phyloP scores from a whole-genome alignment of 208 protist genomes.

The Wallacemonas sp. region DNA sequence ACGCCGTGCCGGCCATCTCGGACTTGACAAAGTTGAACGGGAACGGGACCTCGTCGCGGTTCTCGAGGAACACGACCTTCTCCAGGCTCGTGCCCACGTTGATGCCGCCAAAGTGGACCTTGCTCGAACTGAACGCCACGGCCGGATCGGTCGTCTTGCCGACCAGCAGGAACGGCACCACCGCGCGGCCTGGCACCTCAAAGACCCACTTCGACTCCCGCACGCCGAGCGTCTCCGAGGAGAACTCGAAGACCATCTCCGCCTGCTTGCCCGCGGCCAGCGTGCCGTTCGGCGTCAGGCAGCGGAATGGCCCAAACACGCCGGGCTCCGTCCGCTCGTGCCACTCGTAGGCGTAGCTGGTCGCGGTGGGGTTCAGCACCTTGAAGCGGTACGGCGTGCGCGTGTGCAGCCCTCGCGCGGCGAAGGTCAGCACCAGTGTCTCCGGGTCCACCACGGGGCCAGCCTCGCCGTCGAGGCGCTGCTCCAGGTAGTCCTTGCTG shows the following conservation, averaged over 20 bases:
- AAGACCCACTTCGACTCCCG: slow-evolving; percentile 94
- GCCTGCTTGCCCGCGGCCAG: slow-evolving; percentile 87
- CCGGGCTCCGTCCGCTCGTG: slow-evolving; percentile 38
- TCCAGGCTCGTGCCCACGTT: slow-evolving; percentile 79
- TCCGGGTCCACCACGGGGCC: slow-evolving; percentile 37
- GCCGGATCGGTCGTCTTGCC: slow-evolving; percentile 93
- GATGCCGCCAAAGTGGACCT: slow-evolving; percentile 92
- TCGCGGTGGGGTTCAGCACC: slow-evolving; percentile 95
- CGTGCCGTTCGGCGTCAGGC: slow-evolving; percentile 78
- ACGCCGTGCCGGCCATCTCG: slow-evolving; percentile 36
- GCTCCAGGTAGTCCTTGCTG: slow-evolving; percentile 85
- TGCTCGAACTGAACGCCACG: slow-evolving; percentile 88
- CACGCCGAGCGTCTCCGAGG: slow-evolving; percentile 80
- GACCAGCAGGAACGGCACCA: slow-evolving; percentile 94
- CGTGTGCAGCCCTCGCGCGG: slow-evolving; percentile 90
- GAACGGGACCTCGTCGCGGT: slow-evolving; percentile 94
- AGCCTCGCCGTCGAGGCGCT: slow-evolving; percentile 64
- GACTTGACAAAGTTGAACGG: slow-evolving; percentile 91
- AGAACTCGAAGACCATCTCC: slow-evolving; percentile 97
- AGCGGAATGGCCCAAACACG: slow-evolving; percentile 85
- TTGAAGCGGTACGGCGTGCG: slow-evolving; percentile 90
- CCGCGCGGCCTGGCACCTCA: slow-evolving; percentile 76
- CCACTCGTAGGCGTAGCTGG: slow-evolving; percentile 95
- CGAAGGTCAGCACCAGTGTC: slow-evolving; percentile 90
- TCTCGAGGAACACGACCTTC: slow-evolving; percentile 90